A percentile compares a stretch with the other conserved stretches of the same genome.
Conservation (phyloP, 768 basidiomycete species). For the Phylloporus sp. region DNA sequence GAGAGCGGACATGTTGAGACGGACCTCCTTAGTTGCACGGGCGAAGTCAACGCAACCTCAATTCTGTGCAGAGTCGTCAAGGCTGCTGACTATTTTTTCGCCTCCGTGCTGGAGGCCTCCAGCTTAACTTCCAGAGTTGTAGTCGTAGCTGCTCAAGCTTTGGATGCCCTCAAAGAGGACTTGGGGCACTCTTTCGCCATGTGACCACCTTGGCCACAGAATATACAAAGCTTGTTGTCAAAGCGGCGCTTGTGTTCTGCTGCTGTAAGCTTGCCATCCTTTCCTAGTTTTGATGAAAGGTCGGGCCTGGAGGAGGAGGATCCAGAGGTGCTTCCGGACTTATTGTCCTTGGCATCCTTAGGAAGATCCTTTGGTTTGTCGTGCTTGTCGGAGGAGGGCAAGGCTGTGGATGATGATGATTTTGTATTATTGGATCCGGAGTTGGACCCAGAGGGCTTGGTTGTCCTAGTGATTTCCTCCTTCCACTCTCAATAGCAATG, state of each 20-base stretch:
- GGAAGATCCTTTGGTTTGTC: too few relatives aligned
- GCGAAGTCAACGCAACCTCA: background rate
- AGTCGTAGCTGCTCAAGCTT: background rate
- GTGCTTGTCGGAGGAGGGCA: too few relatives aligned
- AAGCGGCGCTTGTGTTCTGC: background rate
- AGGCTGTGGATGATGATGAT: too few relatives aligned
- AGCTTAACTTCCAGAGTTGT: too few relatives aligned
- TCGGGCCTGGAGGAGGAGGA: too few relatives aligned
- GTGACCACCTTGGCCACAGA: background rate
- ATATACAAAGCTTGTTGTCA: conserved; percentile 3
- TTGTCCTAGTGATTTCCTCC: too few relatives aligned
- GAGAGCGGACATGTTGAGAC: conserved; percentile 5
- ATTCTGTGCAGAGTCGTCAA: background rate
- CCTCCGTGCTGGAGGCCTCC: too few relatives aligned
- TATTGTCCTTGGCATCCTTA: too few relatives aligned
- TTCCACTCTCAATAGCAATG: too few relatives aligned
- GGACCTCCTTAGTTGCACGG: background rate
- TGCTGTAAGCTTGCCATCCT: background rate
- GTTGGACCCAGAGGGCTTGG: too few relatives aligned
- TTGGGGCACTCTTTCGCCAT: background rate
- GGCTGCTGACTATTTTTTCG: conserved; percentile 5
- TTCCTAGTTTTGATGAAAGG: background rate
- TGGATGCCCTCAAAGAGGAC: background rate
- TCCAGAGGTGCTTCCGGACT: too few relatives aligned
- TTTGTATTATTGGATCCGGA: too few relatives aligned